phyloP scores from a whole-genome alignment of 1,284 basidiomycete genomes.

The Cutaneotrichosporon arboriforme region DNA sequence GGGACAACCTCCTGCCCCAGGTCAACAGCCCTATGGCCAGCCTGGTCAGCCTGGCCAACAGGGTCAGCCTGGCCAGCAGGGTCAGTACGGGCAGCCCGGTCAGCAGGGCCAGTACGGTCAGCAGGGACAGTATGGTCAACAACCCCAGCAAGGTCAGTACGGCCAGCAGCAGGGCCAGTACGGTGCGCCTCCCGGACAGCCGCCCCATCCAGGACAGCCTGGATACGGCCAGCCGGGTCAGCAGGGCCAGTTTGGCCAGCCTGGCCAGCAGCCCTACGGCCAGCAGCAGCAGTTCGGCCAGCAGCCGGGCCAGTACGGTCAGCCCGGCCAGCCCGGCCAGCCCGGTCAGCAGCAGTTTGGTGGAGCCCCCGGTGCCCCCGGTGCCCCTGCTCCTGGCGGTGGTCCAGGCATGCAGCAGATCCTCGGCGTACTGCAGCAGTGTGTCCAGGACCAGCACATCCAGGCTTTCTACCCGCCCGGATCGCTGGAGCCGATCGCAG shows the following conservation, averaged over 20 bases:
- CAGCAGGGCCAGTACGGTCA: slow-evolving; percentile 31
- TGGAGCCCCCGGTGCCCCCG: slow-evolving; percentile 23
- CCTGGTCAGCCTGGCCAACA: slow-evolving; percentile 17
- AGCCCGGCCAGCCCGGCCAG: slow-evolving; percentile 30
- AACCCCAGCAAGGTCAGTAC: slow-evolving; percentile 16
- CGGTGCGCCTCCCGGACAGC: slow-evolving; percentile 12
- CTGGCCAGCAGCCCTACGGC: slow-evolving; percentile 12
- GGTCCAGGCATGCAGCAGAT: slow-evolving; percentile 19
- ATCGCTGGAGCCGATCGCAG: slow-evolving; percentile 47
- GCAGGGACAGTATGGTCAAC: slow-evolving; percentile 29
- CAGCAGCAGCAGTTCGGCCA: slow-evolving; percentile 19
- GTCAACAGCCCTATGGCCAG: slow-evolving; percentile 11
- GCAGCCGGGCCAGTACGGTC: slow-evolving; percentile 7
- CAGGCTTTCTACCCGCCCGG: slow-evolving; percentile 49
- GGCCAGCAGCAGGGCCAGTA: slow-evolving; percentile 30
- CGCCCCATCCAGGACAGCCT: background rate
- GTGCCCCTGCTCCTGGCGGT: slow-evolving; percentile 17
- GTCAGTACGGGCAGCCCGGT: slow-evolving; percentile 16
- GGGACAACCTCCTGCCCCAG: slow-evolving; percentile 1
- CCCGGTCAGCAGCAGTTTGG: slow-evolving; percentile 32
- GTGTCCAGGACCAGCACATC: slow-evolving; percentile 50
- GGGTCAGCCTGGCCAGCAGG: slow-evolving; percentile 21
- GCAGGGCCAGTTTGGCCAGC: slow-evolving; percentile 9
- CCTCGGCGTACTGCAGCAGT: slow-evolving; percentile 36
- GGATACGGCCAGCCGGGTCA: slow-evolving; percentile 18